Evolutionary conservation across 108 stramenopile species (phyloP), one percentile per base, ranked within the genome.

Genomic region (Cyclotella distinguenda): DNA sequence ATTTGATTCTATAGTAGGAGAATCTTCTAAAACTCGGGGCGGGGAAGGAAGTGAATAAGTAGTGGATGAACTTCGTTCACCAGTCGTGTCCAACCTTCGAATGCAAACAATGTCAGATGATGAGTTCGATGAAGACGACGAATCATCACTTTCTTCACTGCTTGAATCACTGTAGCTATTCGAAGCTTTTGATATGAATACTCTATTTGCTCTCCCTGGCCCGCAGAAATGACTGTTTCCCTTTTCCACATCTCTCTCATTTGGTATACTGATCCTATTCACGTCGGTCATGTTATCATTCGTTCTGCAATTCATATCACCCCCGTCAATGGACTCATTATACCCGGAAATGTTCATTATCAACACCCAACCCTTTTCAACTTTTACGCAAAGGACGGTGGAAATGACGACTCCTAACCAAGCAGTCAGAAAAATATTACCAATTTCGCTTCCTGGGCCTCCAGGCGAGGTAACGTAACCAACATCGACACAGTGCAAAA

Each of bases 1-100:
- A n/a, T n/a, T n/a, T n/a, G n/a, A n/a, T n/a, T n/a, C n/a, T n/a
- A n/a, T n/a, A n/a, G n/a, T n/a, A n/a, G 50, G 31, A 2, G 50
- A 52, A 30, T 52, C 50, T 16, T 32, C 43, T 49, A 18, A 39
- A 18, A 56, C 23, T 6, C 36, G 56, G 15, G 67, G 56, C 16
- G 67, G 57, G 10, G 56, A 35, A 50, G 67, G 67, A 26, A 68
- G 67, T 38, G 67, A 68, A 36, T 49, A 58, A 7, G 45, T 32
- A 0, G 67, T 59, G 5, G 57, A 49, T 13, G 44, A 60, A 48
- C 33, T 35, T 23, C n/a, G 40, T 30, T 58, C 57, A 30, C 45
- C 36, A 28, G 27, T 58, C 7, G 34, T 43, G 1, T 57, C 36
- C 9, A 40, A 33, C 5, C 36, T 51, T 7, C 53, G 38, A 4